A percentile compares a stretch with the other conserved stretches of the same genome.
These are phyloP conservation scores for Phalaenopsis hybrid DNA, from an alignment of 116 monocot genomes.

Conservation along the genomic window DNA sequence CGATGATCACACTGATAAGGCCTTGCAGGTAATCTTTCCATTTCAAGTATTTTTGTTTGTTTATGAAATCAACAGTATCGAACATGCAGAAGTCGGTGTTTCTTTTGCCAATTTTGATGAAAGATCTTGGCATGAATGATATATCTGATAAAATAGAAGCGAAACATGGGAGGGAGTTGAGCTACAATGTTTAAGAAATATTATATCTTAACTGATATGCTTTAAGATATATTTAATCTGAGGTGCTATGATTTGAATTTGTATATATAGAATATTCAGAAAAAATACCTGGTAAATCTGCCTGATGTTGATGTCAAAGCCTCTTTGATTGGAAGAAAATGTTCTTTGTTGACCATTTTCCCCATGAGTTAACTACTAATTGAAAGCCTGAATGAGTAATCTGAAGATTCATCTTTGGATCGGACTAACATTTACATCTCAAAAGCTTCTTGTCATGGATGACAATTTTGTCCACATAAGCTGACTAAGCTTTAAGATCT, in stretches of 20 bases:
- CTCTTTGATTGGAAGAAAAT: background rate
- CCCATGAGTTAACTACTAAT: background rate
- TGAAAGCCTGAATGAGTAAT: background rate
- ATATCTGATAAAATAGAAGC: background rate
- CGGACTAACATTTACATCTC: background rate
- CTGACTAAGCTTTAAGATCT: too few relatives aligned
- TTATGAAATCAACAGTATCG: background rate
- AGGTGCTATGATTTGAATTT: constrained; percentile 2
- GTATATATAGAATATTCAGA: background rate
- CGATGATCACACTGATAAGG: constrained; percentile 65
- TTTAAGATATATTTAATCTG: background rate
- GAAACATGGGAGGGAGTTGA: background rate
- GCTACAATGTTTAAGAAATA: background rate
- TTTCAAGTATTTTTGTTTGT: background rate
- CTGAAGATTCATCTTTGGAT: background rate
- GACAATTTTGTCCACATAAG: background rate
- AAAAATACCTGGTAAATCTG: background rate
- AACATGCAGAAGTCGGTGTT: background rate
- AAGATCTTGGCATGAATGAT: background rate
- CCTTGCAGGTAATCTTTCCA: constrained; percentile 56
- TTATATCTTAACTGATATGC: too few relatives aligned
- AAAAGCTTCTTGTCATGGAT: background rate
- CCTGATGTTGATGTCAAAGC: background rate
- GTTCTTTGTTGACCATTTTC: background rate
- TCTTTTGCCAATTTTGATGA: background rate